A percentile compares a stretch with the other conserved stretches of the same genome.
Conservation (phyloP, 371 early-diverging fungal genomes). For the Rhizopus delemar region DNA sequence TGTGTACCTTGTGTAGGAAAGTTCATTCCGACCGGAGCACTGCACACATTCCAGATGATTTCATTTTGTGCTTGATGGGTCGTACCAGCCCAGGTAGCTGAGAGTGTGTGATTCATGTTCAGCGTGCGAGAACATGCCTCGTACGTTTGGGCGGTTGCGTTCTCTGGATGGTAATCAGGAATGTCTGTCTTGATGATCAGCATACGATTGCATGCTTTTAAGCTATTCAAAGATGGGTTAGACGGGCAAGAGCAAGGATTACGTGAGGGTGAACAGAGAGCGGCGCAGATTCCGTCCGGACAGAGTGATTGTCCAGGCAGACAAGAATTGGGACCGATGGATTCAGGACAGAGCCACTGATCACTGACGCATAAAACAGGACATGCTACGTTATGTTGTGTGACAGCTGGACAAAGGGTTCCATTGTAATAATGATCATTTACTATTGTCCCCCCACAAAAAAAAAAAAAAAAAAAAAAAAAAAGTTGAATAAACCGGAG, state of each 20-base stretch:
- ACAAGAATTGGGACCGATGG: conserved; percentile 20
- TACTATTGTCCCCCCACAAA: conserved; percentile 12
- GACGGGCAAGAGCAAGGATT: conserved; percentile 27
- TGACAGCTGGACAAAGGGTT: conserved; percentile 31
- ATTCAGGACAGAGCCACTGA: conserved; percentile 19
- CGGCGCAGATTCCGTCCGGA: conserved; percentile 29
- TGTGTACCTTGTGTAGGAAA: conserved; percentile 34
- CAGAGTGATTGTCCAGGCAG: conserved; percentile 18
- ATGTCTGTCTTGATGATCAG: conserved; percentile 23
- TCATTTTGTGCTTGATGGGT: neutral
- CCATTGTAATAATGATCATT: conserved; percentile 33
- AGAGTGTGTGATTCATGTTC: conserved; percentile 17
- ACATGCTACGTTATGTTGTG: conserved; percentile 24
- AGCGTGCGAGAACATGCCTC: conserved; percentile 37
- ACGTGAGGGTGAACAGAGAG: conserved; percentile 6
- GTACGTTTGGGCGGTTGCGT: conserved; percentile 38
- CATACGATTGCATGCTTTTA: conserved; percentile 16
- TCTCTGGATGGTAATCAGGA: conserved; percentile 37
- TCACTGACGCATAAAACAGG: conserved; percentile 30
- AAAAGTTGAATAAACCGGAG: neutral
- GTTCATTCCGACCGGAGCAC: conserved; percentile 28
- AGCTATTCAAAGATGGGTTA: conserved; percentile 3
- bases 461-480: neutral
- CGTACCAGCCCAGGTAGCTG: conserved; percentile 30
- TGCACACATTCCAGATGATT: conserved; percentile 44